Conservation (phyloP, 805 yeast genomes). For the Ogataea ganodermae region DNA sequence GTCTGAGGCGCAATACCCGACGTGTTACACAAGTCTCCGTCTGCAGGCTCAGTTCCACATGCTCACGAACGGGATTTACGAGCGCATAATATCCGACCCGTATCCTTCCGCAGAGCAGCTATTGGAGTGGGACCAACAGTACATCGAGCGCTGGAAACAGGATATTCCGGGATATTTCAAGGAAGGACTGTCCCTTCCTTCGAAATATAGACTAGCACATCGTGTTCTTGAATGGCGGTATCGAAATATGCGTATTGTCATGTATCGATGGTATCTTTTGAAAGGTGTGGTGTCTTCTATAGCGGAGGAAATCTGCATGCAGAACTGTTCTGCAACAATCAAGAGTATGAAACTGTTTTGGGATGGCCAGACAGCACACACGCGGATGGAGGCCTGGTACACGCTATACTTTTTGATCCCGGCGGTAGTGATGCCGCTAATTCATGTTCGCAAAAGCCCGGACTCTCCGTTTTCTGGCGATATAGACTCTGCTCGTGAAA, state of each 20-base stretch:
- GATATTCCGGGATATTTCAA: constrained; percentile 13
- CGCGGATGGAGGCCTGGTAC: constrained; percentile 24
- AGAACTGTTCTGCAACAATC: constrained; percentile 17
- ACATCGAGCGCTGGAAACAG: constrained; percentile 15
- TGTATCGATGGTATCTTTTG: constrained; percentile 18
- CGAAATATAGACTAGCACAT: constrained; percentile 12
- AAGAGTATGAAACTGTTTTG: constrained; percentile 16
- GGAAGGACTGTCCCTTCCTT: constrained; percentile 6
- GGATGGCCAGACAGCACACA: constrained; percentile 9
- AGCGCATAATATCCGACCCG: constrained; percentile 20
- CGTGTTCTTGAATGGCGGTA: constrained; percentile 18
- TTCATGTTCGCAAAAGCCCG: constrained; percentile 17
- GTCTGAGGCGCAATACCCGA: constrained; percentile 8
- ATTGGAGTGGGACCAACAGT: constrained; percentile 15
- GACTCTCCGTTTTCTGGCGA: constrained; percentile 1
- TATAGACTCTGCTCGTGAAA: neutral
- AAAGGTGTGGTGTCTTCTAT: constrained; percentile 4
- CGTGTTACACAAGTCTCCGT: constrained; percentile 18
- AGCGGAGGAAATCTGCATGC: constrained; percentile 16
- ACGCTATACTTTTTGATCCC: constrained; percentile 21
- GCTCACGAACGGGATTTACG: constrained; percentile 21
- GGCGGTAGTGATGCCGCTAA: constrained; percentile 20
- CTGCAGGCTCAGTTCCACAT: constrained; percentile 18
- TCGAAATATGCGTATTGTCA: constrained; percentile 18
- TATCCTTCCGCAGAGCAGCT: constrained; percentile 20